These are phyloP conservation scores for Cornus suecica DNA, from an alignment of 148 eudicot genomes.

Conservation along the genomic window DNA sequence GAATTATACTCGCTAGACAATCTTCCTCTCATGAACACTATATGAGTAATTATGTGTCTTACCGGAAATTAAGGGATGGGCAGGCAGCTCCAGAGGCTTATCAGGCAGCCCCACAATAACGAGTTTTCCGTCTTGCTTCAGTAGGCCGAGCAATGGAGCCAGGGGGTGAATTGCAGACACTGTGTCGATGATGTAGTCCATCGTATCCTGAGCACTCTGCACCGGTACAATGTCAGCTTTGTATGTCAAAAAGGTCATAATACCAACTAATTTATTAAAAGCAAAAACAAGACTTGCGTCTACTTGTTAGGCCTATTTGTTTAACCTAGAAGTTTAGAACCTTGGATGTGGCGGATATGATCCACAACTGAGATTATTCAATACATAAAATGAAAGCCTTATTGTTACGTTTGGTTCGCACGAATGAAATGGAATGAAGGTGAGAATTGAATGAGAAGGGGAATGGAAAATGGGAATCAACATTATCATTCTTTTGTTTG, in stretches of 20 bases:
- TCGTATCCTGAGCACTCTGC: constrained; percentile 59
- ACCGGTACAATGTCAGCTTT: neutral
- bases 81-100: constrained; percentile 57
- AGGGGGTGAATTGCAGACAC: constrained; percentile 59
- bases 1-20: neutral
- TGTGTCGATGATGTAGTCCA: constrained; percentile 74
- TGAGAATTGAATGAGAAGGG: no score
- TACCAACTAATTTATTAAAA: neutral
- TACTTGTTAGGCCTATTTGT: no score
- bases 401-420: no score
- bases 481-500: no score
- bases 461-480: no score
- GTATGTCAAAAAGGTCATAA: neutral
- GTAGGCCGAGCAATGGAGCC: constrained; percentile 50
- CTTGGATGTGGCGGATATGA: no score
- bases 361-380: no score
- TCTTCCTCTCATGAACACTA: neutral
- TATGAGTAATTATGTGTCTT: constrained; percentile 11
- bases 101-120: constrained; percentile 51
- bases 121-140: constrained; percentile 63
- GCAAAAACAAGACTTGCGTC: no score
- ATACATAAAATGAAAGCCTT: no score
- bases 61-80: constrained; percentile 47
- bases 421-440: no score
- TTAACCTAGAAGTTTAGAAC: no score